Conservation (phyloP, 2,329 filamentous ascomycete species). For the Teratosphaeria gauchensis region DNA sequence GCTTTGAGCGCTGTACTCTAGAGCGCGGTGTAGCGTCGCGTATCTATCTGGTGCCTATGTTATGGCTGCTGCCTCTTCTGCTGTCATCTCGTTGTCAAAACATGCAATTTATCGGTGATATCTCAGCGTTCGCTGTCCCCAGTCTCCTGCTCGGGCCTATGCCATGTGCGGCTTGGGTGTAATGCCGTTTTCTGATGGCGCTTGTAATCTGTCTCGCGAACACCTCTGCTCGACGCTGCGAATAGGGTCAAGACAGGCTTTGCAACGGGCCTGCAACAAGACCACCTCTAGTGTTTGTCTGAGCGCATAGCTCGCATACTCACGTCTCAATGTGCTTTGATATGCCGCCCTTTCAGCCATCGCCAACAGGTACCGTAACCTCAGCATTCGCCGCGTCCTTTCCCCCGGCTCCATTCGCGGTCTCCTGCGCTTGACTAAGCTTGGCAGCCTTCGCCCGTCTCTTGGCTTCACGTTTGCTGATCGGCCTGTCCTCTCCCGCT, state of each 20-base stretch:
- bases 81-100: neutral
- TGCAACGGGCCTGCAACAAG: too few species aligned
- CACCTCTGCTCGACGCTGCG: too few species aligned
- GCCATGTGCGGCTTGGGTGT: too few species aligned
- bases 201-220: too few species aligned
- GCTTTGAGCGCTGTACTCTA: neutral
- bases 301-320: too few species aligned
- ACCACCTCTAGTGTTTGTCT: too few species aligned
- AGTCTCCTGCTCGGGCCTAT: too few species aligned
- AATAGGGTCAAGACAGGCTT: too few species aligned
- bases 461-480: constrained; percentile 24
- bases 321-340: too few species aligned
- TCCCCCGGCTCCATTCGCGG: neutral
- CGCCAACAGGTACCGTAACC: neutral
- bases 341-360: neutral
- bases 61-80: neutral
- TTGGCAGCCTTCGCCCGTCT: constrained; percentile 16
- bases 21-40: neutral
- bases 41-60: neutral
- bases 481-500: constrained; percentile 8
- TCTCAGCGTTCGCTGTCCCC: neutral
- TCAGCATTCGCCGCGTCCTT: neutral
- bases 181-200: too few species aligned
- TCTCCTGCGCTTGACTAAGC: neutral
- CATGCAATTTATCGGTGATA: neutral